phyloP scores from a whole-genome alignment of 192 early-diverging fungal genomes.

The Umbelopsis sp. region DNA sequence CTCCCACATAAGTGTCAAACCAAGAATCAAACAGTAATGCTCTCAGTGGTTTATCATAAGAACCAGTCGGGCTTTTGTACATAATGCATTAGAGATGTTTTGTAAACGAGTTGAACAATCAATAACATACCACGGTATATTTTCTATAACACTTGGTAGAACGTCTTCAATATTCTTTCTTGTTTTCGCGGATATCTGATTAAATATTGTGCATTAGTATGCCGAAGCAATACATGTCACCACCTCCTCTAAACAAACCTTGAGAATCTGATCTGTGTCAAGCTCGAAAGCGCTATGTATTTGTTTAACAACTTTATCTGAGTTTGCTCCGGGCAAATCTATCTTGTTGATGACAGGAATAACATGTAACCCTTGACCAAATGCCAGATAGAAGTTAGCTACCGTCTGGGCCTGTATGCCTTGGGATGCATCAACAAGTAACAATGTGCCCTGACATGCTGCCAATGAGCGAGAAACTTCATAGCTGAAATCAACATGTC shows the following conservation, averaged over 20 bases:
- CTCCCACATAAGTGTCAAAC: conserved; percentile 97
- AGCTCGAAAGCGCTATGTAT: conserved; percentile 91
- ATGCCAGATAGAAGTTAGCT: conserved; percentile 95
- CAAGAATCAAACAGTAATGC: conserved; percentile 96
- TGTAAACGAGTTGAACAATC: not conserved
- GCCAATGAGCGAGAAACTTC: conserved; percentile 93
- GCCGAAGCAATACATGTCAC: not conserved
- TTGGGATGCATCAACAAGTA: conserved; percentile 93
- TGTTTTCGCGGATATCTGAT: conserved; percentile 87
- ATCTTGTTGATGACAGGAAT: conserved; percentile 96
- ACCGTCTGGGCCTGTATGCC: conserved; percentile 98
- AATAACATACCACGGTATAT: conserved; percentile 63
- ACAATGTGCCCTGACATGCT: conserved; percentile 90
- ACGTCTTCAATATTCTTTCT: conserved; percentile 73
- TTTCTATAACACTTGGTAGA: conserved; percentile 78
- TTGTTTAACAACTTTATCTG: conserved; percentile 73
- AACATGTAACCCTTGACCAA: conserved; percentile 81
- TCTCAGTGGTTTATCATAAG: conserved; percentile 69
- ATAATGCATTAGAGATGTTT: not conserved
- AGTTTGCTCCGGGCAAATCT: conserved; percentile 89
- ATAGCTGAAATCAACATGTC: conserved; percentile 93
- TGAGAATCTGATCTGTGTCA: conserved; percentile 57
- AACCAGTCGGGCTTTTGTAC: conserved; percentile 61
- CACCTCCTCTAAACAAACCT: conserved; percentile 26
- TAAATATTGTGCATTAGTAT: not conserved